Evolutionary conservation across 2,329 filamentous ascomycete species (phyloP), one percentile per base, ranked within the genome.

Genomic region (Hypomyces perniciosus): DNA sequence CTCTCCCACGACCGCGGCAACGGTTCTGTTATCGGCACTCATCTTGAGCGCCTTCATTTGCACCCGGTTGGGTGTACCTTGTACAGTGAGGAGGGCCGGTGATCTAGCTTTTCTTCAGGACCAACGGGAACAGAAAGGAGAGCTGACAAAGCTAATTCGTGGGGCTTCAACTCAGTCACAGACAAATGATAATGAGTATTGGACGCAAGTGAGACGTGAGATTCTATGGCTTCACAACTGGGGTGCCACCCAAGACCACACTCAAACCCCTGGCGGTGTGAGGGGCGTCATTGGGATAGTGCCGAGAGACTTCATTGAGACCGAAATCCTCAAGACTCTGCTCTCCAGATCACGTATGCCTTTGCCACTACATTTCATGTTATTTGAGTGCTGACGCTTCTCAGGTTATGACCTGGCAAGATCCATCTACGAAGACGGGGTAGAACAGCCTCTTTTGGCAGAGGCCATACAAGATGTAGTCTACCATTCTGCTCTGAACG

Each of bases 191-290:
- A 83, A 88, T 53, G 74, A 74, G 33, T 81, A 79, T 54, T 88
- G 85, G 84, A 69, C 75, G 28, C 73, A 71, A 48, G 76, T 79
- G 9, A 77, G 86, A 51, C 77, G 78, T 39, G 82, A 85, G 59
- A 66, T 91, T 7, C 63, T 90, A 4, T 92, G 88, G 88, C 72
- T 92, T 30, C 81, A 83, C 62, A 78, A 79, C 60, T 91, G 87
- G 87, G 84, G 84, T 27, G n/a, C 58, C n/a, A 46, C 55, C 20
- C 62, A 61, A 20, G 30, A 37, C 13, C 43, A 33, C 27, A 5
- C 34, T 20, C 13, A 9, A 28, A 29, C n/a, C 29, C 5, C 37
- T 10, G 71, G 68, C 28, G 69, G 70, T 35, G 79, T 84, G 26
- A 70, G 81, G 8, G 86, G 87, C 26, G 71, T 86, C 2, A 76